These are phyloP conservation scores for Zasmidium angulare DNA, from an alignment of 2,329 filamentous ascomycete species.

Conservation along the genomic window DNA sequence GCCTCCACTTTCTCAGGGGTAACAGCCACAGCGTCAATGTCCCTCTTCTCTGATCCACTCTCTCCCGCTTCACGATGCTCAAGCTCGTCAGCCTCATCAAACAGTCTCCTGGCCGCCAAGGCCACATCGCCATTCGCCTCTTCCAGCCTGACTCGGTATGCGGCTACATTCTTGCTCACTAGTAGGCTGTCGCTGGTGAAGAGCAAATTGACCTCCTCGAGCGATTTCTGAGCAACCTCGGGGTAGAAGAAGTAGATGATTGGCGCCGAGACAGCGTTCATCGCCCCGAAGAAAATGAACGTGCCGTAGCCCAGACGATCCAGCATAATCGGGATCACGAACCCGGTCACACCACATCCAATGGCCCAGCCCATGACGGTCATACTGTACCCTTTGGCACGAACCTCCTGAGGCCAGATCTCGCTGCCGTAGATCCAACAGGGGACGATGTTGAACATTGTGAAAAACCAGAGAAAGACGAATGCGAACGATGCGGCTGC, in stretches of 20 bases:
- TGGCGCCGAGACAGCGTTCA: slow-evolving; percentile 33
- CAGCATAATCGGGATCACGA: slow-evolving; percentile 13
- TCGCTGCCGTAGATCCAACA: slow-evolving; percentile 34
- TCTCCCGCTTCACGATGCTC: background rate
- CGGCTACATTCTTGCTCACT: slow-evolving; percentile 35
- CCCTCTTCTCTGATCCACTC: background rate
- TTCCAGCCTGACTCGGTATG: slow-evolving; percentile 30
- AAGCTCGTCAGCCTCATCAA: slow-evolving; percentile 32
- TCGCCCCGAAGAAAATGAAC: slow-evolving; percentile 40
- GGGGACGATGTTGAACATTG: slow-evolving; percentile 38
- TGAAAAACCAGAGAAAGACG: slow-evolving; percentile 28
- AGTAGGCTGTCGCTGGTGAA: slow-evolving; percentile 34
- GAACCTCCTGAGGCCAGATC: slow-evolving; percentile 16
- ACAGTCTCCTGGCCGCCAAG: slow-evolving; percentile 30
- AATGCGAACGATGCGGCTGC: slow-evolving; percentile 30
- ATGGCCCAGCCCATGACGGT: slow-evolving; percentile 15
- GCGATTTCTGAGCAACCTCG: slow-evolving; percentile 29
- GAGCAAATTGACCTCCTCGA: slow-evolving; percentile 41
- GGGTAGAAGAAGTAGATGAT: slow-evolving; percentile 14
- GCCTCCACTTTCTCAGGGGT: background rate
- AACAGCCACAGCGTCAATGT: background rate
- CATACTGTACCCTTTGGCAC: slow-evolving; percentile 13
- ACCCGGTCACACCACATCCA: slow-evolving; percentile 11
- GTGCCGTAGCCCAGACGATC: slow-evolving; percentile 5
- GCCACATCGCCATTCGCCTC: slow-evolving; percentile 33